phyloP scores from a whole-genome alignment of 805 yeast species.

The Candida saitoana region DNA sequence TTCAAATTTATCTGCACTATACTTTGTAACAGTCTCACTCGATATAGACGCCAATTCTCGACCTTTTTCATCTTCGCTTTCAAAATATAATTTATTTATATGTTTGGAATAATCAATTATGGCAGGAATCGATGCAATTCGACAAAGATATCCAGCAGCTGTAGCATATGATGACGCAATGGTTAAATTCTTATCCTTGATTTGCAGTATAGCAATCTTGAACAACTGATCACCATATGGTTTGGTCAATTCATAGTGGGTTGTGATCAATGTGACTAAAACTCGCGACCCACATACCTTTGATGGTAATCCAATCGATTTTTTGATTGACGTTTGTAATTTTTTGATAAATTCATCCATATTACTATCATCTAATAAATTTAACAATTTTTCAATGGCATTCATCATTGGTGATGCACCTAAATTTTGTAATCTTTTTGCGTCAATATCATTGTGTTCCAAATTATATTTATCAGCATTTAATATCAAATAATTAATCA shows the following conservation, averaged over 20 bases:
- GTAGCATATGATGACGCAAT: conserved; percentile 73
- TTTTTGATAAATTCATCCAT: conserved; percentile 47
- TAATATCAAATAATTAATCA: conserved; percentile 75
- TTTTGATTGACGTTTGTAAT: conserved; percentile 54
- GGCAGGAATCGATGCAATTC: conserved; percentile 51
- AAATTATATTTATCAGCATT: conserved; percentile 87
- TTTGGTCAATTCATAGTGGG: conserved; percentile 43
- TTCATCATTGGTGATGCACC: conserved; percentile 87
- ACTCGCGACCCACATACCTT: conserved; percentile 81
- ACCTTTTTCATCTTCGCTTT: conserved; percentile 42
- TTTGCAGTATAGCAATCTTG: conserved; percentile 51
- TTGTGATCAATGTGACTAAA: conserved; percentile 57
- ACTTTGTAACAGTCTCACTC: conserved; percentile 60
- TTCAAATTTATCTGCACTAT: conserved; percentile 65
- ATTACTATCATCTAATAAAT: conserved; percentile 46
- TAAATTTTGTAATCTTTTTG: conserved; percentile 66
- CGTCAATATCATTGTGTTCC: conserved; percentile 68
- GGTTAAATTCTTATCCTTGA: conserved; percentile 67
- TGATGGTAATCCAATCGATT: conserved; percentile 85
- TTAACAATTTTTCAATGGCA: conserved; percentile 69
- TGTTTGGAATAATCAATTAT: conserved; percentile 51
- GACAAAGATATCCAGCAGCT: conserved; percentile 74
- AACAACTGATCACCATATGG: conserved; percentile 63
- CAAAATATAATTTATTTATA: conserved; percentile 57
- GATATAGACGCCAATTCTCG: conserved; percentile 57